Conservation (phyloP, 2,329 filamentous ascomycete species). For the Cryphonectria carpinicola region DNA sequence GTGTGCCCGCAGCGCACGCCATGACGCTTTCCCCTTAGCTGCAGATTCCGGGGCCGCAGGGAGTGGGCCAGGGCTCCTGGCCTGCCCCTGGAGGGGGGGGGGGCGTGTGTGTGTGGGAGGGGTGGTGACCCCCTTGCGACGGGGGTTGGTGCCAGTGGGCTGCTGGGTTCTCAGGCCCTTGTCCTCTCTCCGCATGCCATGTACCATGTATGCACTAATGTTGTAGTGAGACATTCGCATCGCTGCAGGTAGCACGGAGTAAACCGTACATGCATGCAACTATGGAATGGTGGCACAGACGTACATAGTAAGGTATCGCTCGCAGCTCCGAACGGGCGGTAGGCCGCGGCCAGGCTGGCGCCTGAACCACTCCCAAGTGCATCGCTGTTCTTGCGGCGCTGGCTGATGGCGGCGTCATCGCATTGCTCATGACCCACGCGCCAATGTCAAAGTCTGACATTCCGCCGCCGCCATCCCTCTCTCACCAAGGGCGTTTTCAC, state of each 20-base stretch:
- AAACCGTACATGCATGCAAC: not conserved
- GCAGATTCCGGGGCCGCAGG: slow-evolving; percentile 29
- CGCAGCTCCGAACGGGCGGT: not conserved
- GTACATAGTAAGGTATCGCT: not conserved
- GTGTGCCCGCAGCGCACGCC: slow-evolving; percentile 26
- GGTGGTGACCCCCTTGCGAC: slow-evolving; percentile 1
- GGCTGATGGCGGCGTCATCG: slow-evolving; percentile 12
- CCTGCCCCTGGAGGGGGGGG: not conserved
- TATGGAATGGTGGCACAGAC: not conserved
- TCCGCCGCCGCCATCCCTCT: slow-evolving; percentile 10
- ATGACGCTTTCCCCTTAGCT: slow-evolving; percentile 29
- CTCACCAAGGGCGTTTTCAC: not conserved
- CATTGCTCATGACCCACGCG: slow-evolving; percentile 26
- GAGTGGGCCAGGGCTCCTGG: slow-evolving; percentile 17
- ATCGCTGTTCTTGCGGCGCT: not conserved
- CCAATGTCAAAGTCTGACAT: slow-evolving; percentile 5
- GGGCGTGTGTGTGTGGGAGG: too few relatives aligned
- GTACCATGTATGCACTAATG: not conserved
- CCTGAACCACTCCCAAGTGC: not conserved
- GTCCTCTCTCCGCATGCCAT: not conserved
- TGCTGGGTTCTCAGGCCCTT: slow-evolving; percentile 3
- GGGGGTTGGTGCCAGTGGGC: slow-evolving; percentile 9
- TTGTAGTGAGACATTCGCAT: slow-evolving; percentile 7
- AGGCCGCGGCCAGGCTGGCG: slow-evolving; percentile 1
- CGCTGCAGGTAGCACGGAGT: slow-evolving; percentile 13